Percentiles rank a stretch among this genome's conserved stretches.
phyloP scores from a whole-genome alignment of 1,284 basidiomycete genomes.

The Veloporphyrellus conicus region DNA sequence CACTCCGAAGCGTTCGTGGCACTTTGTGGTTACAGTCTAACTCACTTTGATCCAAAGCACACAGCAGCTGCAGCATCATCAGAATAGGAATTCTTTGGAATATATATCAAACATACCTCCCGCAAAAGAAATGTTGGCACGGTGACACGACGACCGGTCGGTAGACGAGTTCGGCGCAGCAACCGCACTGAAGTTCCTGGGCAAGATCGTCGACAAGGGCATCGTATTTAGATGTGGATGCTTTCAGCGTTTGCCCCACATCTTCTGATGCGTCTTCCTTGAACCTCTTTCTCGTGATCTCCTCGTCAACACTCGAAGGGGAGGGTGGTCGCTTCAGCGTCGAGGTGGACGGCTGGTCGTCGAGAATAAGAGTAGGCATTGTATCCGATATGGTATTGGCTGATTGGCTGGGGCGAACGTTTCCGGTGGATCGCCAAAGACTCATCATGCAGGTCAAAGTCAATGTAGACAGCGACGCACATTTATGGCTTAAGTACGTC shows the following conservation, averaged over 20 bases:
- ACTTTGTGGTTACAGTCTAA: conserved; percentile 15
- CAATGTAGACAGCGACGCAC: conserved; percentile 12
- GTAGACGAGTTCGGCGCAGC: conserved; percentile 73
- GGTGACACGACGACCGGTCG: conserved; percentile 71
- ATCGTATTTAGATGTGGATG: conserved; percentile 24
- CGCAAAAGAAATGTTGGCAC: conserved; percentile 82
- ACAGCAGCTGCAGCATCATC: conserved; percentile 54
- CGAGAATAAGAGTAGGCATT: not conserved
- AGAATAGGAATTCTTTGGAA: conserved; percentile 3
- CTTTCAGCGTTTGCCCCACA: conserved; percentile 1
- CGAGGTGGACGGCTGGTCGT: conserved; percentile 24
- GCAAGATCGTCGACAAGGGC: conserved; percentile 57
- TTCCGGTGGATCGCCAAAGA: conserved; percentile 21
- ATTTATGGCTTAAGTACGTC: conserved; percentile 24
- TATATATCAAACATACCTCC: conserved; percentile 50
- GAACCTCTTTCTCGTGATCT: conserved; percentile 54
- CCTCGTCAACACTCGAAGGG: conserved; percentile 44
- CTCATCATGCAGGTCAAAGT: conserved; percentile 22
- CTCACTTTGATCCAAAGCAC: conserved; percentile 74
- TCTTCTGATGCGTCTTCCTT: conserved; percentile 44
- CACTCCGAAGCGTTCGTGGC: conserved; percentile 8
- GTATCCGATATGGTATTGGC: conserved; percentile 1
- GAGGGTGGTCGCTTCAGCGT: conserved; percentile 63
- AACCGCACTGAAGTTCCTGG: conserved; percentile 76
- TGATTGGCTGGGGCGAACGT: conserved; percentile 1